Evolutionary conservation across 1,139 yeast genomes (phyloP), one percentile per base, ranked within the genome.

Genomic region (Yamadazyma conglobata): DNA sequence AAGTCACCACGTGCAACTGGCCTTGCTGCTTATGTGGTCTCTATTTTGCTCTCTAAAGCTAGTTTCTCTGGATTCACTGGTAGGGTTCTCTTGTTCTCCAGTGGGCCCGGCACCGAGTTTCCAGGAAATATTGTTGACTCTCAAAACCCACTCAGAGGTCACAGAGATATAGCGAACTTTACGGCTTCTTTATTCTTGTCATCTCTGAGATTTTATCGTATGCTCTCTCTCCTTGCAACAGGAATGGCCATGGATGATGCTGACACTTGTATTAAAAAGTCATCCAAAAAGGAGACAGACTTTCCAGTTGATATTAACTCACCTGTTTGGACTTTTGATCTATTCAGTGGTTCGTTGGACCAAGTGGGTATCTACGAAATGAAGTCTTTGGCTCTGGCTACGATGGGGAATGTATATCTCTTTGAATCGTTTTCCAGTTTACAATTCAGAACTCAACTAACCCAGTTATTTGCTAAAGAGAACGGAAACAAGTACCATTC

Each of bases 281-380:
- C 48, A 2, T 40, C 52, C 1, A 43, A 40, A 8, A 63, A 56
- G 25, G 47, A 60, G 5, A 53, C 62, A 3, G 54, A 54, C 19
- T 50, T 40, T 31, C 45, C 46, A 6, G 40, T 55, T 2, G 37
- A 33, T 8, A 37, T 35, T 3, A 35, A 35, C 7, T 19, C 42
- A 2, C 61, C 70, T 0, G 47, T 43, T 12, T 64, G 68, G 60
- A 35, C 55, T 1, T 43, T 54, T 12, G 54, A 60, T 32, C 25
- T 65, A 6, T 60, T 54, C 40, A 39, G 58, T 2, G 70, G 65
- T 1, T 61, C 69, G 0, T 45, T 60, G 15, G 99, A 66, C 30
- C 73, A 66, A 40, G 60, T 55, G 2, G 73, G 73, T 1, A 40
- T 60, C 8, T 61, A 59, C 37, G 73, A 66, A 35, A 60, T 64